Evolutionary conservation across 2,329 filamentous ascomycete species (phyloP).

Genomic region (Magnaporthiopsis rhizophila): DNA sequence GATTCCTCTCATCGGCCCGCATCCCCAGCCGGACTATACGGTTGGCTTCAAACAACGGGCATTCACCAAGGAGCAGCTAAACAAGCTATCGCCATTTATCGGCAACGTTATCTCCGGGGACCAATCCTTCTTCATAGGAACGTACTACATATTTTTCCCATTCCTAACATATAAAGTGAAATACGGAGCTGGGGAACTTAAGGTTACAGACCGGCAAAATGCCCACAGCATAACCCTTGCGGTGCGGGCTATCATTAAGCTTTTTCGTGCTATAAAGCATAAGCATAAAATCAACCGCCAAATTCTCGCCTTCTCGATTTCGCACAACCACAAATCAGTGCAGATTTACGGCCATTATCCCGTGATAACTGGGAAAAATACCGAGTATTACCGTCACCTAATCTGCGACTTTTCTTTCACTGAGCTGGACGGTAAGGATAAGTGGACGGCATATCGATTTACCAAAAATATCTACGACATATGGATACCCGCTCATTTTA

Average conservation of each 20-base stretch:
- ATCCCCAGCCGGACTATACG: conserved; percentile 35
- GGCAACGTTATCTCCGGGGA: conserved; percentile 23
- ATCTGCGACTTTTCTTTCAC: conserved; percentile 27
- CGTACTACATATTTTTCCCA: conserved; percentile 39
- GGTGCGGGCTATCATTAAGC: conserved; percentile 28
- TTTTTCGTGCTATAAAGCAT: conserved; percentile 27
- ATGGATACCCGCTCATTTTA: conserved; percentile 27
- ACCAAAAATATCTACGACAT: conserved; percentile 26
- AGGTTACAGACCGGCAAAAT: conserved; percentile 31
- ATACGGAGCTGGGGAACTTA: conserved; percentile 27
- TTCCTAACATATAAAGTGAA: conserved; percentile 42
- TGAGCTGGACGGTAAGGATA: conserved; percentile 22
- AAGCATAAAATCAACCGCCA: conserved; percentile 29
- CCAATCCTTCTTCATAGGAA: conserved; percentile 34
- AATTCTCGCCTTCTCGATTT: conserved; percentile 35
- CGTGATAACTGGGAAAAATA: conserved; percentile 21
- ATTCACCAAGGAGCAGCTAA: conserved; percentile 34
- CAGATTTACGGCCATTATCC: conserved; percentile 34
- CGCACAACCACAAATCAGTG: conserved; percentile 24
- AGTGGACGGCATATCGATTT: conserved; percentile 28
- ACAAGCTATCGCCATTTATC: conserved; percentile 30
- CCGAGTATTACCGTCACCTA: conserved; percentile 28
- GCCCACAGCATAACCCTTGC: conserved; percentile 32
- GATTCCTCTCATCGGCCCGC: conserved; percentile 25
- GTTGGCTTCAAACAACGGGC: conserved; percentile 31